Percentiles rank a stretch among this genome's conserved stretches.
phyloP scores from a whole-genome alignment of 768 basidiomycete species.

The Collybia sp. region DNA sequence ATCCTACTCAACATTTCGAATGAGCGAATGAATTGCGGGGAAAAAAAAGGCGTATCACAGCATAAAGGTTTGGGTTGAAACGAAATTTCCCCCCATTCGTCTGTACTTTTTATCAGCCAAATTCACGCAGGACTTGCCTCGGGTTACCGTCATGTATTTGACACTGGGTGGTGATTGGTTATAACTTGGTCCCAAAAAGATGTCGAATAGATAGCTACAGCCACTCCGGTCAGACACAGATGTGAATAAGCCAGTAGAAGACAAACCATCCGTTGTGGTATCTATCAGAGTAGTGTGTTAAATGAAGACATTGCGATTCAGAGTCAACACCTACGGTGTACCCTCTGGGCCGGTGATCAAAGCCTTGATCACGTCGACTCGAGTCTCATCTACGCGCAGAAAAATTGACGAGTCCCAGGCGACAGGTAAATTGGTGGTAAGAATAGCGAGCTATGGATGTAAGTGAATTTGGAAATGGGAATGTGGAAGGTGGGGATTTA shows the following conservation, averaged over 20 bases:
- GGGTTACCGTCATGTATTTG: slow-evolving; percentile 56
- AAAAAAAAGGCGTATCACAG: slow-evolving; percentile 39
- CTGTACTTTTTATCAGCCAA: slow-evolving; percentile 27
- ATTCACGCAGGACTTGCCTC: background rate
- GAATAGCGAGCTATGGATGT: slow-evolving; percentile 71
- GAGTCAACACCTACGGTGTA: slow-evolving; percentile 64
- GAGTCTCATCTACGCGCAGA: slow-evolving; percentile 85
- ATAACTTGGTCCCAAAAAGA: slow-evolving; percentile 87
- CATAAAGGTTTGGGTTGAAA: slow-evolving; percentile 94
- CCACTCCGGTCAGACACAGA: background rate
- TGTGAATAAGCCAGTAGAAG: background rate
- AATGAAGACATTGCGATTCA: background rate
- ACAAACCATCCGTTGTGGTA: slow-evolving; percentile 89
- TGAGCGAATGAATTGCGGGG: slow-evolving; percentile 1
- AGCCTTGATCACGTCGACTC: slow-evolving; percentile 91
- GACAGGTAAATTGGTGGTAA: slow-evolving; percentile 92
- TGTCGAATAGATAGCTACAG: slow-evolving; percentile 66
- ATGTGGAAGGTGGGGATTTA: slow-evolving; percentile 18
- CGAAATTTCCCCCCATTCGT: slow-evolving; percentile 86
- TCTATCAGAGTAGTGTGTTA: slow-evolving; percentile 27
- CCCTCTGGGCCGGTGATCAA: slow-evolving; percentile 90
- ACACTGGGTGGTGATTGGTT: slow-evolving; percentile 79
- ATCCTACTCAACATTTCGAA: slow-evolving; percentile 41
- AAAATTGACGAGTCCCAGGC: slow-evolving; percentile 95
- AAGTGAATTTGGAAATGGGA: slow-evolving; percentile 3